A percentile compares a stretch with the other conserved stretches of the same genome.
Conservation (phyloP, 257 asterid species). For the Agastache rugosa region DNA sequence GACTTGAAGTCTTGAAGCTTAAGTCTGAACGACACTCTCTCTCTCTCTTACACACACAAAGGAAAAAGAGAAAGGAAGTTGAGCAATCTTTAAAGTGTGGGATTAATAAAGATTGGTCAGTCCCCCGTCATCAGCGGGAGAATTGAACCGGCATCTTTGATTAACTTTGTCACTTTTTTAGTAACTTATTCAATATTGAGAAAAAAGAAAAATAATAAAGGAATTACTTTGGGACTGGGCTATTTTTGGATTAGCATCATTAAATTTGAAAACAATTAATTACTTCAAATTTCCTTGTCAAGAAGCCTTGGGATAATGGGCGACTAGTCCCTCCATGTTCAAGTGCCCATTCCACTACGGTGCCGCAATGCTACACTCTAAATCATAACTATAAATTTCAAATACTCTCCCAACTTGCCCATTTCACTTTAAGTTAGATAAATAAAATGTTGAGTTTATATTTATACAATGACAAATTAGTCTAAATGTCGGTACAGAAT, state of each 20-base stretch:
- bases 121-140: constrained; percentile 54
- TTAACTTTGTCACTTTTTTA: constrained; percentile 13
- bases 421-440: neutral
- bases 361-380: constrained; percentile 3
- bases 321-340: constrained; percentile 22
- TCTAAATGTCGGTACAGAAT: neutral
- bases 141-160: constrained; percentile 35
- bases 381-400: constrained; percentile 1
- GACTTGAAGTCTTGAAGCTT: constrained; percentile 22
- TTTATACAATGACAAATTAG: neutral
- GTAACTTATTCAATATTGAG: neutral
- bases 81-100: constrained; percentile 24
- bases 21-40: constrained; percentile 10
- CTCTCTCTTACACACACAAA: neutral
- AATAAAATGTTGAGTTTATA: neutral
- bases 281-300: constrained; percentile 24
- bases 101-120: constrained; percentile 22
- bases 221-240: constrained; percentile 17
- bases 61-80: neutral
- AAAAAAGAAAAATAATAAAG: neutral
- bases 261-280: constrained; percentile 19
- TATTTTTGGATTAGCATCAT: constrained; percentile 34
- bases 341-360: constrained; percentile 31
- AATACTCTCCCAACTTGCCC: neutral
- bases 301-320: constrained; percentile 29